Base-by-base conservation (phyloP, 2,329 filamentous ascomycete species). In the Calonectria hongkongensis region DNA sequence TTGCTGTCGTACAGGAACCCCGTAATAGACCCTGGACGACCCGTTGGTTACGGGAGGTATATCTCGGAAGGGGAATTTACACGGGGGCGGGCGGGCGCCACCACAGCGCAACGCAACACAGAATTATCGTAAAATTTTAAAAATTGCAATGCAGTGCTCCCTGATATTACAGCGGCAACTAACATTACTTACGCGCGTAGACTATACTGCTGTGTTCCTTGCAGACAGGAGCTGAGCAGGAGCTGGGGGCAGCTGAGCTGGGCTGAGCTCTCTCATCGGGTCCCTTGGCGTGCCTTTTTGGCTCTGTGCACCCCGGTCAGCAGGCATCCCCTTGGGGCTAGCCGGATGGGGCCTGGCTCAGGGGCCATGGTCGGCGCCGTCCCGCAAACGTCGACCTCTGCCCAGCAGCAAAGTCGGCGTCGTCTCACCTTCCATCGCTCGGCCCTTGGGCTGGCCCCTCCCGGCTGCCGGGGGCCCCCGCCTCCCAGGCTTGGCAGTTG, bases 391-490 rank as follows among this genome's bases (percentile, higher is more conserved):
- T 41, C 18, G 54, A 60, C 54, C 54, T 60, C 54, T 60, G 33
- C 16, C 13, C 6, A 41, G 54, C 33, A 39, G 54, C 54, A 60
- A 41, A 41, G 25, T 60, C 39, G 54, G 21, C 8, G 36, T 60
- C 54, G 54, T 60, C 54, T 60, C 54, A 60, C 54, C 27, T 18
- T 60, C n/a, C 54, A 21, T 60, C n/a, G 54, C 54, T 60, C 54
- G 54, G 54, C 36, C 54, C 54, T 60, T 4, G 36, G 12, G 27
- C 39, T 41, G 54, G 54, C 39, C 54, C 54, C 54, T 60, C 21
- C 33, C 36, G 13, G 33, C 21, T 21, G 54, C 18, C 39, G n/a
- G 30, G 54, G 12, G 10, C 25, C 36, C 54, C 33, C 36, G n/a
- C 21, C 54, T 60, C 54, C 25, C 13, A 21, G 27, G 54, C 54